Base-by-base conservation (phyloP, 2,329 filamentous ascomycete genomes). In the Diaporthe longicolla region DNA sequence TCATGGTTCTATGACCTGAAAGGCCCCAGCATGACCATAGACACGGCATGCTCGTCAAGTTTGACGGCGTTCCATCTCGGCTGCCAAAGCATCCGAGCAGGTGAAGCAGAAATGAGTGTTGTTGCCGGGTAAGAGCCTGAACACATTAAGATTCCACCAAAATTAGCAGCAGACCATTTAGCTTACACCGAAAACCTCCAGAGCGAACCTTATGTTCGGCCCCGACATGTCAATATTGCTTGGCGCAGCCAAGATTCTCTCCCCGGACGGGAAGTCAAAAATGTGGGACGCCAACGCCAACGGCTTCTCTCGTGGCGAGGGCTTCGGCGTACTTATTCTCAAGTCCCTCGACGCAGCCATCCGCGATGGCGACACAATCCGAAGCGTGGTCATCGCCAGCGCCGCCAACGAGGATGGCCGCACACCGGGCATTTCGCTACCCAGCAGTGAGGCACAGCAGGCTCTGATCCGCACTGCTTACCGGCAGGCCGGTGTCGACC, bases 331-430 rank as follows among this genome's bases (percentile, higher is more conserved):
- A 7, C 73, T 85, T 7, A 75, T 86, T 0, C 65, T 88, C 1
- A 88, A 87, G 77, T 80, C 79, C 0, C 77, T 87, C 0, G 76
- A 79, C 10, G 81, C 83, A 40, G 86, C 86, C 0, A 52, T 87
- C 5, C 75, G 76, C 13, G 83, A 84, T 50, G 82, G 82, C 6
- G 84, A 88, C 76, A 79, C 79, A 0, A 80, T 83, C 37, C 77
- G 78, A 21, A 78, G 78, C 15, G 77, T 83, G 0, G 79, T 85
- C 40, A 77, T 80, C 2, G 79, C 74, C 6, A 81, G 79, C 0
- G 79, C 73, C 2, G 54, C 79, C 10, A 84, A 84, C 70, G 78
- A 79, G 43, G 84, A 87, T 74, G 86, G 86, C 10, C 78, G 70
- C 0, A 79, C 79, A 0, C 63, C 63, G 0, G 83, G 83, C 0